A percentile compares a stretch with the other conserved stretches of the same genome.
Conservation (phyloP, 345 rosid species). For the Gossypium rotundifolium region DNA sequence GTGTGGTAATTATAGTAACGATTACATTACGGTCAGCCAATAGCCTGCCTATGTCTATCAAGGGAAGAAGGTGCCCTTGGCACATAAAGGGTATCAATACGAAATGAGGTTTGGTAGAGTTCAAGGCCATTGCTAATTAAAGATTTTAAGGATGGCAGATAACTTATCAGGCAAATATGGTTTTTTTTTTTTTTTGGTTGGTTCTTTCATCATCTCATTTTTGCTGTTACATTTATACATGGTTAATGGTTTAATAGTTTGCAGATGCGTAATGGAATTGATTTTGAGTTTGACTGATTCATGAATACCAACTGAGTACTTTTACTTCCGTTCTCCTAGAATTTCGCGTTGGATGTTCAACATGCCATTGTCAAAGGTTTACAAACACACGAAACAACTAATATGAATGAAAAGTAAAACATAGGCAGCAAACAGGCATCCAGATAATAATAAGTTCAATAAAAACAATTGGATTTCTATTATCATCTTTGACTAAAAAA, state of each 20-base stretch:
- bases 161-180: neutral
- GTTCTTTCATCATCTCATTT: neutral
- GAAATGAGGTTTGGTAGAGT: conserved; percentile 15
- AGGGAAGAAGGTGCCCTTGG: conserved; percentile 22
- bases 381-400: neutral
- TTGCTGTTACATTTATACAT: neutral
- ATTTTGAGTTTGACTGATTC: neutral
- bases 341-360: no score
- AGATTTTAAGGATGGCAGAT: neutral
- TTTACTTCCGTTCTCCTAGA: no score
- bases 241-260: neutral
- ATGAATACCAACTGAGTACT: neutral
- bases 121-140: neutral
- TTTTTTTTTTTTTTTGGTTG: neutral
- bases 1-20: conserved; percentile 24
- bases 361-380: neutral
- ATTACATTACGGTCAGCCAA: conserved; percentile 6
- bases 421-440: neutral
- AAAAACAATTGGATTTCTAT: neutral
- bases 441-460: neutral
- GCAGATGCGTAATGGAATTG: neutral
- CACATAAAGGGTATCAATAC: conserved; percentile 15
- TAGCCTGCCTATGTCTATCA: conserved; percentile 22
- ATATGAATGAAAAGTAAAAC: neutral
- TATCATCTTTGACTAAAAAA: no score